Evolutionary conservation across 1,139 yeast genomes (phyloP).

Genomic region (Petasospora rhodanensis): DNA sequence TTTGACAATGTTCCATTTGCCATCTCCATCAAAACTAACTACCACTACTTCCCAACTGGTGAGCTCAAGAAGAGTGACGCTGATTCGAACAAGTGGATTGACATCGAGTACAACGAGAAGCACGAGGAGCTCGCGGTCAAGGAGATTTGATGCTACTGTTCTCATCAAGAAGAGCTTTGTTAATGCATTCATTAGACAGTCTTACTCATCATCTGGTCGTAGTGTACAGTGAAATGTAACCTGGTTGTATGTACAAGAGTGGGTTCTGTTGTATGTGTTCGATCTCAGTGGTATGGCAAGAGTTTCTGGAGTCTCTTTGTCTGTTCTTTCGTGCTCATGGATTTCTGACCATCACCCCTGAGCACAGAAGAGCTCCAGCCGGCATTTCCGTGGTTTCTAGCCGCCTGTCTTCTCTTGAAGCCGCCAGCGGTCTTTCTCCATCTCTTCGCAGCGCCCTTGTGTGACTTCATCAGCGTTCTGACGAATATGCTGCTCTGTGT

Average conservation of each 20-base stretch:
- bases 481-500: conserved; percentile 17
- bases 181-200: not conserved
- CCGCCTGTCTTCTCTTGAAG: conserved; percentile 53
- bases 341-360: conserved; percentile 60
- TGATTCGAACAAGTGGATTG: conserved; percentile 47
- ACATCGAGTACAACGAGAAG: conserved; percentile 27
- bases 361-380: conserved; percentile 73
- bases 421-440: conserved; percentile 67
- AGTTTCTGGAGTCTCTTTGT: conserved; percentile 45
- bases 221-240: too few relatives aligned
- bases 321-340: conserved; percentile 46
- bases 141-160: too few relatives aligned
- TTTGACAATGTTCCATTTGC: conserved; percentile 86
- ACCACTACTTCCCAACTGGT: conserved; percentile 85
- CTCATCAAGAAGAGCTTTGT: too few relatives aligned
- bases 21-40: conserved; percentile 78
- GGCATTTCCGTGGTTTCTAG: conserved; percentile 90
- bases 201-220: too few relatives aligned
- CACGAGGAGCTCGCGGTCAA: conserved; percentile 17
- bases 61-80: conserved; percentile 53
- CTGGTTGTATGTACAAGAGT: conserved; percentile 1
- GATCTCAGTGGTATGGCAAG: conserved; percentile 32
- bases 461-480: conserved; percentile 36
- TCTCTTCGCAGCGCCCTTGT: conserved; percentile 65
- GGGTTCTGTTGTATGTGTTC: not conserved